These are phyloP conservation scores for Magnusiomyces suaveolens DNA, from an alignment of 1,139 yeast species.

Conservation along the genomic window DNA sequence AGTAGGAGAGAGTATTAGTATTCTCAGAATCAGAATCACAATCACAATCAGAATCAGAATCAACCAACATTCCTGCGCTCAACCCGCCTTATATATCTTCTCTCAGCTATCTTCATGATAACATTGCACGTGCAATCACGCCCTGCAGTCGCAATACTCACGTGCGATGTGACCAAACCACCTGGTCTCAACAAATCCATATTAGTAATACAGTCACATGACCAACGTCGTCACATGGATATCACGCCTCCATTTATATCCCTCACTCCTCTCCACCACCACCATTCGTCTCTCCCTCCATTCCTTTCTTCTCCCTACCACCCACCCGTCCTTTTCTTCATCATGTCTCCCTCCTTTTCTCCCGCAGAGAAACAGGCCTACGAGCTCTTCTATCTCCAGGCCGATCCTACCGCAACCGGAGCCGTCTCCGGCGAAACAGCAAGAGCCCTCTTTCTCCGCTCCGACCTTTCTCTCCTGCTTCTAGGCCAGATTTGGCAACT, in stretches of 20 bases:
- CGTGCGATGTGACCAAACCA: too few species aligned
- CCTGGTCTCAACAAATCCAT: too few species aligned
- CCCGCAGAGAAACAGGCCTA: neutral
- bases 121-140: too few species aligned
- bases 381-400: constrained; percentile 47
- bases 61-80: too few species aligned
- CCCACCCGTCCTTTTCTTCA: too few species aligned
- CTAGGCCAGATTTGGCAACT: constrained; percentile 92
- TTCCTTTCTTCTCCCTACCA: neutral
- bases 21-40: too few species aligned
- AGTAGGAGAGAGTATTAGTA: neutral
- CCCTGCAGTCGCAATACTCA: too few species aligned
- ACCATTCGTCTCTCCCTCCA: neutral
- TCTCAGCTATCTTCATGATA: too few species aligned
- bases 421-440: constrained; percentile 85
- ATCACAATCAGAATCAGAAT: too few species aligned
- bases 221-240: too few species aligned
- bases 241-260: neutral
- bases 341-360: neutral
- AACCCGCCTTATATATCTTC: too few species aligned
- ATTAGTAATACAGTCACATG: too few species aligned
- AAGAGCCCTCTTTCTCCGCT: constrained; percentile 73
- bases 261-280: neutral
- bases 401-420: constrained; percentile 74
- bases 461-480: constrained; percentile 68